Evolutionary conservation across 305 asterid genomes (phyloP).

Genomic region (Fraxinus greggii): DNA sequence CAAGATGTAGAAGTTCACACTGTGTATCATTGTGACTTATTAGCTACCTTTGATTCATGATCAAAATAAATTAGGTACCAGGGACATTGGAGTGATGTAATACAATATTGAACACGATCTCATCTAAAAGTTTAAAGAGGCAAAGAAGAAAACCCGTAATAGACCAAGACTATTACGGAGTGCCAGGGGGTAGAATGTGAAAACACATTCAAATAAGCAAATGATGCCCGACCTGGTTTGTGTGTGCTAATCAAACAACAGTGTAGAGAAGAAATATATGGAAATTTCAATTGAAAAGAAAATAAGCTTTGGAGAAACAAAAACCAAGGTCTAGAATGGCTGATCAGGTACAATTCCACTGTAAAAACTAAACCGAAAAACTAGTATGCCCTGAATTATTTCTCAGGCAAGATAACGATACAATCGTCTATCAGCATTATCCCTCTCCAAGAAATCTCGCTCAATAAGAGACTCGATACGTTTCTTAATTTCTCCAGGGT

Average conservation of each 20-base stretch:
- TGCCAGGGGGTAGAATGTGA: too few relatives aligned
- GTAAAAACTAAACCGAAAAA: neutral
- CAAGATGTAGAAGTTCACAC: neutral
- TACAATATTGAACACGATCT: neutral
- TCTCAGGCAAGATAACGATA: slow-evolving; percentile 46
- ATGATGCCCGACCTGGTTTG: neutral
- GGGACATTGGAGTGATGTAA: neutral
- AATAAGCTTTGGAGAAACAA: neutral
- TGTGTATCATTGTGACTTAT: neutral
- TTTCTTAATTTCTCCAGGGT: slow-evolving; percentile 52
- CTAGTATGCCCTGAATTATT: neutral
- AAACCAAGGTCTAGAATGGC: neutral
- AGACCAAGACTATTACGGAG: neutral
- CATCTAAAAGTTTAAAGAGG: neutral
- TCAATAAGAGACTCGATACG: slow-evolving; percentile 58
- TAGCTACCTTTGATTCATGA: neutral
- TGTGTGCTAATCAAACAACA: neutral
- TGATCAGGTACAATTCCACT: neutral
- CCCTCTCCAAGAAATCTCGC: slow-evolving; percentile 61
- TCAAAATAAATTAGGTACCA: neutral
- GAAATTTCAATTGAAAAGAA: neutral
- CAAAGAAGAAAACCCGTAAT: neutral
- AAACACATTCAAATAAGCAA: neutral
- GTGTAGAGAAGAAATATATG: neutral
- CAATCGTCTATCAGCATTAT: slow-evolving; percentile 34